Conservation (phyloP, 345 rosid species). For the Erodium maritimum region DNA sequence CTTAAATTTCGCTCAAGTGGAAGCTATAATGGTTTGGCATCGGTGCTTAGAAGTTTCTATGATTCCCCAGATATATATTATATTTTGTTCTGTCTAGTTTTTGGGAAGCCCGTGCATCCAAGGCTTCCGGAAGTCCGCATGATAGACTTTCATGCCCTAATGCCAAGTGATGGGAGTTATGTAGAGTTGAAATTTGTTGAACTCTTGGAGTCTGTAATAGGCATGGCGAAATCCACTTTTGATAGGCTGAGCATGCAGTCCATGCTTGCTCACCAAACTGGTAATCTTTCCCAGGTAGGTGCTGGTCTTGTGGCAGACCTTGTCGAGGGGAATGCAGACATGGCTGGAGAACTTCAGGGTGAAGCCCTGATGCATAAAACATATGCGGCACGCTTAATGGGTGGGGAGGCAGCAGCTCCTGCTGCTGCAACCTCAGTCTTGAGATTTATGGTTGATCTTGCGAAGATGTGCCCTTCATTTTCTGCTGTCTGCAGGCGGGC, state of each 20-base stretch:
- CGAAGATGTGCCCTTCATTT: slow-evolving; percentile 93
- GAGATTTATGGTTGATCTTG: slow-evolving; percentile 98
- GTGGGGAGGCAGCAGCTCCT: slow-evolving; percentile 99
- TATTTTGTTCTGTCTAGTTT: slow-evolving; percentile 83
- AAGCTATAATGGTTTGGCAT: slow-evolving; percentile 80
- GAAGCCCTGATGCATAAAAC: slow-evolving; percentile 99
- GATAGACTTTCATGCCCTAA: slow-evolving; percentile 98
- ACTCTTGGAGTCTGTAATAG: slow-evolving; percentile 78
- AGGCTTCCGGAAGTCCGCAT: slow-evolving; percentile 96
- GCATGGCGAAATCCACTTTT: slow-evolving; percentile 94
- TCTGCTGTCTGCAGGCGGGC: slow-evolving; percentile 86
- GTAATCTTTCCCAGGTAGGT: slow-evolving; percentile 79
- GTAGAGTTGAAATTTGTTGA: slow-evolving; percentile 85
- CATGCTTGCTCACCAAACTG: slow-evolving; percentile 84
- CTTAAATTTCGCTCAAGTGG: slow-evolving; percentile 90
- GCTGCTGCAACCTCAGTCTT: slow-evolving; percentile 93
- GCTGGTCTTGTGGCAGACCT: slow-evolving; percentile 90
- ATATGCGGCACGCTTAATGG: slow-evolving; percentile 96
- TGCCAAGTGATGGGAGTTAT: slow-evolving; percentile 74
- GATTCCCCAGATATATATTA: slow-evolving; percentile 99
- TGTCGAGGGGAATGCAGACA: slow-evolving; percentile 78
- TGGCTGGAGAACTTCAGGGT: slow-evolving; percentile 98
- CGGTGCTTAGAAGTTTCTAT: slow-evolving; percentile 87
- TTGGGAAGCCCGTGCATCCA: slow-evolving; percentile 94
- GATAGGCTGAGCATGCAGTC: slow-evolving; percentile 78